Evolutionary conservation across 108 stramenopile genomes (phyloP), one percentile per base, ranked within the genome.

Genomic region (Craspedostauros australis): DNA sequence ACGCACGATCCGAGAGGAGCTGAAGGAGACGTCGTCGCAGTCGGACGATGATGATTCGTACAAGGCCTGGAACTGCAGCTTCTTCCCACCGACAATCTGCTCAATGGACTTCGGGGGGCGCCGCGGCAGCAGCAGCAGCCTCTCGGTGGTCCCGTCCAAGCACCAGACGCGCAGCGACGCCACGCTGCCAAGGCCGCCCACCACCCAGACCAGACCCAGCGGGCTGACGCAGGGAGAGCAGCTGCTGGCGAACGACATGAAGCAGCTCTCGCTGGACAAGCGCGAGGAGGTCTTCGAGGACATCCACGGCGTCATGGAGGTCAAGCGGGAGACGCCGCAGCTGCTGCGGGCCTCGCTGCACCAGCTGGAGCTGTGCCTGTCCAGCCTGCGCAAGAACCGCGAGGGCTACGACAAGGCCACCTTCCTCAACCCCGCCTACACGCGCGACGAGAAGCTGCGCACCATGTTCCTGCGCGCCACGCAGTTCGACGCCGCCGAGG

Each of bases 391-490:
- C n/a, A 8, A 25, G 37, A 48, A 38, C 3, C 16, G 15, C 11
- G 25, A 12, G 12, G 50, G 33, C 34, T 39, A 54, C 23, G 6
- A 33, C 1, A 39, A 46, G 49, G 50, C 54, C 5, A 1, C 56
- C 12, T 0, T 9, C 1, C 18, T 39, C 33, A 27, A 50, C 28
- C 4, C 16, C 6, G 1, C 20, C 11, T 50, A 55, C 31, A 54
- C 56, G 15, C 19, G 16, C 0, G 33, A 64, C 14, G 20, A 19
- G 11, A 1, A 21, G 23, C 56, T 64, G 22, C 62, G 21, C 1
- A 32, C 56, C 19, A 46, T n/a, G 27, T 64, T 64, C 15, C 34
- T 64, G 1, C 21, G 62, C 0, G 53, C 62, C 1, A 46, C 45
- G 5, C 18, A 8, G 3, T 64, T 64, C 27, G 54, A 64, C 29